Conservation (phyloP, 345 rosid species). For the Trapa bicornis region DNA sequence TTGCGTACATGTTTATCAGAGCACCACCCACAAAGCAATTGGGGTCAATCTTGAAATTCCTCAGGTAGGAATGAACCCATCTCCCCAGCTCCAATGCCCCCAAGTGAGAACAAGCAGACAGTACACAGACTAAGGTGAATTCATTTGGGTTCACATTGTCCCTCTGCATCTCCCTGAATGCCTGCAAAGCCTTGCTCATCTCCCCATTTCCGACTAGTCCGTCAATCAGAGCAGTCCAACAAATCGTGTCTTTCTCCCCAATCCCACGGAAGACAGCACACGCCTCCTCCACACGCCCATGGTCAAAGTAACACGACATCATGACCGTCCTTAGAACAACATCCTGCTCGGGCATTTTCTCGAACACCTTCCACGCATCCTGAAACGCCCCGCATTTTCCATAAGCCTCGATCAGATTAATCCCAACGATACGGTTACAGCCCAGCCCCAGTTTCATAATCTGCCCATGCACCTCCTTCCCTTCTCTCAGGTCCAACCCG, state of each 20-base stretch:
- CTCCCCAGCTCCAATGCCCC: slow-evolving; percentile 55
- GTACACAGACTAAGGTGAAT: slow-evolving; percentile 43
- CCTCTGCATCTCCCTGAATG: slow-evolving; percentile 51
- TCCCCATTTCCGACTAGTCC: slow-evolving; percentile 48
- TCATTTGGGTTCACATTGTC: slow-evolving; percentile 33
- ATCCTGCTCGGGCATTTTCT: slow-evolving; percentile 45
- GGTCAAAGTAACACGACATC: slow-evolving; percentile 41
- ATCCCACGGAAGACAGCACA: slow-evolving; percentile 24
- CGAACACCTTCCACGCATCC: slow-evolving; percentile 34
- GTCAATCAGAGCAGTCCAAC: slow-evolving; percentile 67
- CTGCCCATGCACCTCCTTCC: slow-evolving; percentile 47
- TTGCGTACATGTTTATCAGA: slow-evolving; percentile 46
- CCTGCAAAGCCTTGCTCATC: slow-evolving; percentile 43
- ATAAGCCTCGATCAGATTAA: slow-evolving; percentile 35
- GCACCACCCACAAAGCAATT: slow-evolving; percentile 48
- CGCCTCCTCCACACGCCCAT: slow-evolving; percentile 32
- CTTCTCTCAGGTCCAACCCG: slow-evolving; percentile 16
- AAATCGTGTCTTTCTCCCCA: slow-evolving; percentile 37
- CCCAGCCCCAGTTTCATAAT: slow-evolving; percentile 42
- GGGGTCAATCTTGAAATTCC: slow-evolving; percentile 24
- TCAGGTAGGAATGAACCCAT: slow-evolving; percentile 47
- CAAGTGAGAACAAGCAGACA: slow-evolving; percentile 48
- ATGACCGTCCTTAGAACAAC: slow-evolving; percentile 20
- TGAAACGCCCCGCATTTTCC: slow-evolving; percentile 30
- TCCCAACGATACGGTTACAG: slow-evolving; percentile 27